Evolutionary conservation across 2,329 filamentous ascomycete species (phyloP).

Genomic region (Hypoxylon sp.): DNA sequence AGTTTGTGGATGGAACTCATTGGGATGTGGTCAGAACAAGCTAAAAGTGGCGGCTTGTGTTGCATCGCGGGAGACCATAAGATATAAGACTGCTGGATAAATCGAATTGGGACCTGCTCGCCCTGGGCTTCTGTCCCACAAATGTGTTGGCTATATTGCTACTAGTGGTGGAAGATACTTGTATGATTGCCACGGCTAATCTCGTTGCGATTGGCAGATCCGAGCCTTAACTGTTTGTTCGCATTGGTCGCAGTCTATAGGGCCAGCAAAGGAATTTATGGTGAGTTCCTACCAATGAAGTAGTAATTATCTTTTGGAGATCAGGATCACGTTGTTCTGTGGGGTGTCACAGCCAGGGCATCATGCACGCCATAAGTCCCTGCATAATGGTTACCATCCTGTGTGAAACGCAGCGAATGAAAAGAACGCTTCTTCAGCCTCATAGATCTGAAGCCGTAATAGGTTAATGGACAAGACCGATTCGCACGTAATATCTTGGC

Average conservation of each 20-base stretch:
- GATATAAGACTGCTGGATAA: background rate
- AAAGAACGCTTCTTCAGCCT: slow-evolving; percentile 16
- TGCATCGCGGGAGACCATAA: background rate
- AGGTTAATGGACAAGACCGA: background rate
- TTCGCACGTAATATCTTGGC: background rate
- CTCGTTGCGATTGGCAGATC: background rate
- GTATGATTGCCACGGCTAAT: slow-evolving; percentile 8
- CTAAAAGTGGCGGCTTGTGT: background rate
- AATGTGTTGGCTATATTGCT: slow-evolving; percentile 21
- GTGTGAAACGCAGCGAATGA: slow-evolving; percentile 31
- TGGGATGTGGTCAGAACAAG: background rate
- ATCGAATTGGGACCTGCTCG: background rate
- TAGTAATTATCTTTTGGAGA: slow-evolving; percentile 12
- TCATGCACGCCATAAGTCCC: slow-evolving; percentile 26
- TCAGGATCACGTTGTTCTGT: slow-evolving; percentile 13
- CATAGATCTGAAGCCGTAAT: background rate
- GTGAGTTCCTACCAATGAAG: slow-evolving; percentile 9
- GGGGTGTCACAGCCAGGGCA: slow-evolving; percentile 23
- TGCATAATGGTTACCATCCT: slow-evolving; percentile 24
- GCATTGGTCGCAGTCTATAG: slow-evolving; percentile 5
- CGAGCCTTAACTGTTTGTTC: background rate
- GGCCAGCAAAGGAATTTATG: slow-evolving; percentile 3
- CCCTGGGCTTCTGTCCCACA: background rate
- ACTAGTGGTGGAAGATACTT: background rate
- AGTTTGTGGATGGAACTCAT: background rate